Base-by-base conservation (phyloP, 768 basidiomycete species). In the Boletus rufocinnamomeus region DNA sequence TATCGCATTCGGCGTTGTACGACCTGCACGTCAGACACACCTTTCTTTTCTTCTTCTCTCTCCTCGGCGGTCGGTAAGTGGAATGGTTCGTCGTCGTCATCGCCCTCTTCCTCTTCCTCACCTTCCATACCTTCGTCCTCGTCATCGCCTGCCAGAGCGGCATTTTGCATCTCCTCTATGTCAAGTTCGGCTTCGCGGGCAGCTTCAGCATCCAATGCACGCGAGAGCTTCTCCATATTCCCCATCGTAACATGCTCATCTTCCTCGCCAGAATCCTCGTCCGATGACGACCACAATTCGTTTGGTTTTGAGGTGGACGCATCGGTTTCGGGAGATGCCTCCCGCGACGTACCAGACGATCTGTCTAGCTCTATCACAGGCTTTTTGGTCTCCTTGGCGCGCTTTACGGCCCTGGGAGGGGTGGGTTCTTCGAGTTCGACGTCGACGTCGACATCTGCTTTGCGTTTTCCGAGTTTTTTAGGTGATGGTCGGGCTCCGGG, bases 151-250 rank as follows among this genome's bases (percentile, higher is more conserved):
- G 63, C 81, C 13, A 75, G 68, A 19, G 76, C 85, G 1, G 81
- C 87, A 50, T 79, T 74, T 61, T 84, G 84, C 50, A 85, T 70
- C 65, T 93, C 91, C 65, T 85, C 82, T 0, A 79, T 71, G 65
- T 89, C 89, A 28, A 90, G 75, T 67, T 84, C 83, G 3, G 87
- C 90, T 56, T 93, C 89, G 13, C 76, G 84, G 27, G 79, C 80
- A 7, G 84, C 85, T 62, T 80, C 76, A 23, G 80, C 85, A 63
- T 94, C 92, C 50, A 93, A 73, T 52, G 89, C 89, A 54, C 84
- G 84, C 46, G 92, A 93, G 28, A 85, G 86, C 38, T 85, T 83
- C 62, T 89, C 92, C 82, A 94, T 91, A 66, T 93, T 94, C 27
- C 82, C 82, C 74, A 85, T 85, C 8, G 91, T 94, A 35, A 87